A percentile compares a stretch with the other conserved stretches of the same genome.
These are phyloP conservation scores for Crithidia bombi DNA, from an alignment of 208 protist species.

Conservation along the genomic window DNA sequence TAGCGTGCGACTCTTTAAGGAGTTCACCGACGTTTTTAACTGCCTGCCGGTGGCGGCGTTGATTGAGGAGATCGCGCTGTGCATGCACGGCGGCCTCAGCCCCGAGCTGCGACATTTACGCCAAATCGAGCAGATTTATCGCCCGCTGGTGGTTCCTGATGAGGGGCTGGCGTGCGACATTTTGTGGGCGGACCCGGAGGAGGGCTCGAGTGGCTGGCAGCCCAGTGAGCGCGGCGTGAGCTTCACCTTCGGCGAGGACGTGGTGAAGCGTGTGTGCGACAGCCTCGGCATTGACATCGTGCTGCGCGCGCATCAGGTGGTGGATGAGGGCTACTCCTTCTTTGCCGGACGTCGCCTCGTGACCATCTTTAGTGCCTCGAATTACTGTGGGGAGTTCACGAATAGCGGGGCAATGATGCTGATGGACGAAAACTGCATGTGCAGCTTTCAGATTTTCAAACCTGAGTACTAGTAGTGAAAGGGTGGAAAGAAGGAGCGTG, in stretches of 20 bases:
- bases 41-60: slow-evolving; percentile 92
- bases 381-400: slow-evolving; percentile 99
- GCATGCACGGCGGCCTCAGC: slow-evolving; percentile 98
- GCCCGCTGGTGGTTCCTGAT: slow-evolving; percentile 42
- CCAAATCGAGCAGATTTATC: slow-evolving; percentile 89
- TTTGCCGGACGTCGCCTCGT: slow-evolving; percentile 98
- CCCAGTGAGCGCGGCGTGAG: slow-evolving; percentile 98
- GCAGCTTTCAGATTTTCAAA: slow-evolving; percentile 97
- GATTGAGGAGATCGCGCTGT: slow-evolving; percentile 93
- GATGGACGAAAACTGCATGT: slow-evolving; percentile 96
- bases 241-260: slow-evolving; percentile 97
- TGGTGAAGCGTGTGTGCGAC: slow-evolving; percentile 95
- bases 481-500: not conserved
- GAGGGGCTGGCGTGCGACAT: slow-evolving; percentile 96
- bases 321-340: slow-evolving; percentile 98
- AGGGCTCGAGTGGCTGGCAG: slow-evolving; percentile 67
- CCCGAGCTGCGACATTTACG: slow-evolving; percentile 98
- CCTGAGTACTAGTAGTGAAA: slow-evolving; percentile 47
- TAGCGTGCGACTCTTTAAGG: slow-evolving; percentile 54
- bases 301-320: slow-evolving; percentile 98
- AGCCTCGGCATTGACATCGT: slow-evolving; percentile 98
- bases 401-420: slow-evolving; percentile 99
- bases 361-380: slow-evolving; percentile 99
- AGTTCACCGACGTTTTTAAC: slow-evolving; percentile 76
- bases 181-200: slow-evolving; percentile 98